Base-by-base conservation (phyloP, 495 filamentous ascomycete genomes). In the Talaromyces nanjingensis region DNA sequence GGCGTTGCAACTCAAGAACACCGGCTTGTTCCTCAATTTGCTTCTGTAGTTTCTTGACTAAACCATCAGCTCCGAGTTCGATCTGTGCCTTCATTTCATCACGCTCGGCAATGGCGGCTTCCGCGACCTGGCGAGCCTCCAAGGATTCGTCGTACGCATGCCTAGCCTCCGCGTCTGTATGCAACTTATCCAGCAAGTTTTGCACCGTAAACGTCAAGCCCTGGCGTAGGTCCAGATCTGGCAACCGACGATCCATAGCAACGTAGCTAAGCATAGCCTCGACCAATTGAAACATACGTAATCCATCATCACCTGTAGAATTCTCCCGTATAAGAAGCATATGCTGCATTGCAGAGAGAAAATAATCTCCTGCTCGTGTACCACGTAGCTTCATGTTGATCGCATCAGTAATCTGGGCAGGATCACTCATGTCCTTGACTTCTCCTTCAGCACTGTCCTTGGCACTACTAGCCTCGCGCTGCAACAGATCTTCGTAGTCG, bases 191-290 rank as follows among this genome's bases (percentile, higher is more conserved):
- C 63, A 98, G 79, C 65, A 98, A 79, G 74, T 84, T 94, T 77
- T 98, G 94, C 47, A 98, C 94, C 3, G 96, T 97, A 71, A 98
- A 97, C 72, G 93, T 97, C 68, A 98, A 84, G 65, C 92, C 96
- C 70, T 97, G 92, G 75, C 96, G 96, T 62, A 98, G 85, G 71
- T 98, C 94, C 83, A 98, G 91, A 76, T 98, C 93, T 49, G 94
- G 96, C 65, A 98, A 75, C 60, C 94, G 84, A 66, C 94, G 87
- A 74, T 98, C 94, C 96, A 98, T 98, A 63, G 93, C 94, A 64
- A 98, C 94, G 74, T 98, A 98, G 77, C 91, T 96, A 65, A 98
- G 86, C 91, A 98, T 98, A 8, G 91, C 87, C 72, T 98, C 94
- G 8, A 98, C 93, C 9, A 98, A 84, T 80, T 98, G 94, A 78